Percentiles rank a stretch among this genome's conserved stretches.
These are phyloP conservation scores for Guillardia theta DNA, from an alignment of 78 protist genomes.

Conservation along the genomic window DNA sequence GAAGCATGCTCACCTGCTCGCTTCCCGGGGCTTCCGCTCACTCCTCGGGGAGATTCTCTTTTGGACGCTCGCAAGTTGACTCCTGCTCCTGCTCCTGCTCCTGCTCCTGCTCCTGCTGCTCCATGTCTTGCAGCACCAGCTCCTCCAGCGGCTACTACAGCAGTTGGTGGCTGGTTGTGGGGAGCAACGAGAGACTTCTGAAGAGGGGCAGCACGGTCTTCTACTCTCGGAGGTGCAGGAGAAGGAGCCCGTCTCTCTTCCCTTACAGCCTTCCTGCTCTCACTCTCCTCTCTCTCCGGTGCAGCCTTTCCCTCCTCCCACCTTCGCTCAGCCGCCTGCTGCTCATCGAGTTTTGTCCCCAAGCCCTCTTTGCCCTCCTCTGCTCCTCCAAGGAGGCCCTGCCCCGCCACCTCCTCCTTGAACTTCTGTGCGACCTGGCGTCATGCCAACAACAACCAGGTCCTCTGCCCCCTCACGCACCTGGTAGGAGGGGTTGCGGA, in stretches of 20 bases:
- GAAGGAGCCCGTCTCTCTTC: background rate
- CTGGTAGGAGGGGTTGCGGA: too few species aligned
- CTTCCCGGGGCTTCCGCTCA: too few species aligned
- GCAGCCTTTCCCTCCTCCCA: background rate
- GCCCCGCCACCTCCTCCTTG: background rate
- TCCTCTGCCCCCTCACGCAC: background rate
- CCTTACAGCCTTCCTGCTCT: background rate
- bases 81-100: background rate
- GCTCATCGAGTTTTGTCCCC: background rate
- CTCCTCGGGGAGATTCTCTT: too few species aligned
- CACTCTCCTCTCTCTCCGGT: background rate
- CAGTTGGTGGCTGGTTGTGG: too few species aligned
- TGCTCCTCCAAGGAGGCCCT: background rate
- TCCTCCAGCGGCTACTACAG: background rate
- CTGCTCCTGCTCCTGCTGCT: background rate
- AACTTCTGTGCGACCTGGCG: background rate
- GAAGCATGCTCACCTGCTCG: too few species aligned
- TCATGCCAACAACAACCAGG: background rate
- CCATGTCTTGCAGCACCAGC: background rate
- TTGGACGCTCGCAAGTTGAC: too few species aligned
- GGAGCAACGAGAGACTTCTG: too few species aligned
- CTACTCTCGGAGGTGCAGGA: too few species aligned
- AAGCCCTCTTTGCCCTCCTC: background rate
- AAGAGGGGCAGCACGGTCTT: too few species aligned
- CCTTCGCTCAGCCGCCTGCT: background rate